Evolutionary conservation across 352 stramenopile species (phyloP).

Genomic region (Phytophthora colocasiae): DNA sequence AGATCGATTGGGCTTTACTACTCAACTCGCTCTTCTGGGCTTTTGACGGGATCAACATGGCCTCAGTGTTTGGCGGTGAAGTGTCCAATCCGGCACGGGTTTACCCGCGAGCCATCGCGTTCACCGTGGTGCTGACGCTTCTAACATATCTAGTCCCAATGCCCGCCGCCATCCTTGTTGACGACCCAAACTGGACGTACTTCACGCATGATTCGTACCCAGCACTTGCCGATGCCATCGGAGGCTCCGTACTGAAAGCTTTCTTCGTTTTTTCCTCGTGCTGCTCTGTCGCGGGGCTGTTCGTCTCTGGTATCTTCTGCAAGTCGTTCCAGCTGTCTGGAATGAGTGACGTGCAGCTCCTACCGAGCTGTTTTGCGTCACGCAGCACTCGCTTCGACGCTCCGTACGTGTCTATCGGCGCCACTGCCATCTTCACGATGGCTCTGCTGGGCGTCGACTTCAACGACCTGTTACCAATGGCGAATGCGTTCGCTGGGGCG

Average conservation of each 20-base stretch:
- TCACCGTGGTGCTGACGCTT: slow-evolving; percentile 36
- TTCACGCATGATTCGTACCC: slow-evolving; percentile 93
- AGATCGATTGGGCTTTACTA: slow-evolving; percentile 79
- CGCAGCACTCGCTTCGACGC: slow-evolving; percentile 45
- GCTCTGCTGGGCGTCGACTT: slow-evolving; percentile 54
- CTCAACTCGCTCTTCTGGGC: slow-evolving; percentile 96
- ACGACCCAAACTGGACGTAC: slow-evolving; percentile 68
- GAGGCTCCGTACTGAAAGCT: slow-evolving; percentile 81
- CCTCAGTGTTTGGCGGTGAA: slow-evolving; percentile 87
- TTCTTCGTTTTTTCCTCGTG: slow-evolving; percentile 86
- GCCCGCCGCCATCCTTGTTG: slow-evolving; percentile 78
- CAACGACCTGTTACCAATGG: slow-evolving; percentile 77
- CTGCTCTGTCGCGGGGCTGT: slow-evolving; percentile 89
- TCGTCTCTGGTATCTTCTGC: slow-evolving; percentile 90
- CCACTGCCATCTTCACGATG: slow-evolving; percentile 44
- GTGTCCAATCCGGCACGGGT: slow-evolving; percentile 75
- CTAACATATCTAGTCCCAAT: slow-evolving; percentile 67
- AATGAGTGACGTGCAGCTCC: slow-evolving; percentile 82
- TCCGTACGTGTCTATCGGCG: slow-evolving; percentile 50
- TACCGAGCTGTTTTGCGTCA: slow-evolving; percentile 82
- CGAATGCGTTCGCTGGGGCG: slow-evolving; percentile 91
- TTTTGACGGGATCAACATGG: slow-evolving; percentile 92
- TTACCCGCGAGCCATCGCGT: slow-evolving; percentile 60
- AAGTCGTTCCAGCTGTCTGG: slow-evolving; percentile 89
- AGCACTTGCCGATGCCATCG: slow-evolving; percentile 82